Conservation (phyloP, 805 yeast species). For the Pichia sporocuriosa region DNA sequence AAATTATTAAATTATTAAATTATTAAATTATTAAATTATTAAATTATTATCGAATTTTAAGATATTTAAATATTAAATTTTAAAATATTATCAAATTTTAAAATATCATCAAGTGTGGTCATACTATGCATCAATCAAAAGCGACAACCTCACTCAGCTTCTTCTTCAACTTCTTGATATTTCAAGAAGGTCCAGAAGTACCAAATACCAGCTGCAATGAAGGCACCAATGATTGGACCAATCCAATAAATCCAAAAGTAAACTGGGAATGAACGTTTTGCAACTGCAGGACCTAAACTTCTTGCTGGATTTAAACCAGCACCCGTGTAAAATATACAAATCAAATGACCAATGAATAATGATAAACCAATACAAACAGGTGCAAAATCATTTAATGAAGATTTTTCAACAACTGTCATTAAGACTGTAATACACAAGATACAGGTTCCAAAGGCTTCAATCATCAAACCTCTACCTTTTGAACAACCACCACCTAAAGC, state of each 20-base stretch:
- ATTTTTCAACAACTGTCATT: conserved; percentile 79
- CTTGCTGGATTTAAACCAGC: conserved; percentile 93
- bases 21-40: too few relatives aligned
- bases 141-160: conserved; percentile 5
- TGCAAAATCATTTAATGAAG: conserved; percentile 67
- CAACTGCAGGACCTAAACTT: conserved; percentile 67
- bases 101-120: too few relatives aligned
- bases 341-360: conserved; percentile 73
- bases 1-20: too few relatives aligned
- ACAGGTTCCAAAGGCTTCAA: conserved; percentile 77
- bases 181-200: conserved; percentile 55
- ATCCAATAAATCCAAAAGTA: conserved; percentile 94
- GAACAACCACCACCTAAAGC: conserved; percentile 67
- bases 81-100: too few relatives aligned
- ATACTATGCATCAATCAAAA: not conserved
- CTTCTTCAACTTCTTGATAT: conserved; percentile 41
- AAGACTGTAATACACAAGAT: conserved; percentile 69
- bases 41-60: too few relatives aligned
- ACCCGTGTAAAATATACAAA: conserved; percentile 78
- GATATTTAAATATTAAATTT: too few relatives aligned
- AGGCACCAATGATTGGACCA: conserved; percentile 73
- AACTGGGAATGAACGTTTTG: conserved; percentile 62
- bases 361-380: conserved; percentile 81
- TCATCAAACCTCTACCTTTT: conserved; percentile 65
- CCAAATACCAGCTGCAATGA: conserved; percentile 63